Base-by-base conservation (phyloP, 805 yeast species). In the Hanseniaspora jakobsenii region DNA sequence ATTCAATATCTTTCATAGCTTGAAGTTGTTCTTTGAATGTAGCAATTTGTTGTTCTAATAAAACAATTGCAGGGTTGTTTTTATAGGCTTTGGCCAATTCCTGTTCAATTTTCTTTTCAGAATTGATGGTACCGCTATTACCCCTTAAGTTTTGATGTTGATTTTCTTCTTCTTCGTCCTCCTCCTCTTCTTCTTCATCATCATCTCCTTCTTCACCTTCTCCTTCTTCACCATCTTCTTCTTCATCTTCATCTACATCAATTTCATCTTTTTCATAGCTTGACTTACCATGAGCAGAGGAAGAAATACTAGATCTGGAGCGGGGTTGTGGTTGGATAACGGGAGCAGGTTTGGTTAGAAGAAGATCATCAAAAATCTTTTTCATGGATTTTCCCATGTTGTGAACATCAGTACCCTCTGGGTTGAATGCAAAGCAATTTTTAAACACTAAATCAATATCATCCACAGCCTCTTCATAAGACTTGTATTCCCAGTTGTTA, bases 321-420 rank as follows among this genome's bases (percentile, higher is more conserved):
- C 70, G 73, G 23, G 78, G 78, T 16, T 81, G 75, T 12, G 77
- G 36, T 16, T 36, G 44, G 5, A 41, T 16, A 16, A 35, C 44
- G 7, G 34, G 69, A 16, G 95, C 95, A 60, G 78, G 76, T 52
- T 84, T 86, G 19, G 75, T 72, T 96, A 97, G 89, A 60, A 97
- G 89, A 60, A 77, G 79, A 55, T 81, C 78, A 55, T 85, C 81
- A 57, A 89, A 91, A 2, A 82, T 73, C 22, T 78, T 78, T 62
- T 91, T 96, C 46, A 91, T 67, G 53, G 86, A 72, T 60, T 84
- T 94, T 16, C 97, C 98, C 94, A 91, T 81, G 72, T 75, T 73
- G 61, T 87, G 85, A 29, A 91, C 98, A 38, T 94, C 94, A 4
- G 94, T 78, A n/a, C 95, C 94, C 54, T 82, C 94, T 2, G 98